Evolutionary conservation across 805 yeast genomes (phyloP).

Genomic region (Candida coleopterorum): DNA sequence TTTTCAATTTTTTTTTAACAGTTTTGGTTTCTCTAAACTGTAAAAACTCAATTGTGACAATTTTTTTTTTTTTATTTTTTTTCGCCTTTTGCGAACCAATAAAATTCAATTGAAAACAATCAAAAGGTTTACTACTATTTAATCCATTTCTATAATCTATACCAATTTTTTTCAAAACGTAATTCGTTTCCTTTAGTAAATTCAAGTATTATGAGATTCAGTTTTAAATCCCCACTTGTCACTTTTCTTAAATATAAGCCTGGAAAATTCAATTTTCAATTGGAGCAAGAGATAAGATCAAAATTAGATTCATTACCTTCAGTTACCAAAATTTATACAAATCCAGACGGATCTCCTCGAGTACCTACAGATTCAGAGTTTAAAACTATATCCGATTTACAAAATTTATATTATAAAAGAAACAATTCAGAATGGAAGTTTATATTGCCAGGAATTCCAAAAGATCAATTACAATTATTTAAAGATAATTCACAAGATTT

Average conservation of each 20-base stretch:
- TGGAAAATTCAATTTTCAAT: constrained; percentile 40
- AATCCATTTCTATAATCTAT: too few relatives aligned
- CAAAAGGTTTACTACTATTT: too few relatives aligned
- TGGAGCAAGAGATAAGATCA: constrained; percentile 59
- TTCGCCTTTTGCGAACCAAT: constrained; percentile 14
- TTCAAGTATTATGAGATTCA: constrained; percentile 44
- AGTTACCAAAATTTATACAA: constrained; percentile 62
- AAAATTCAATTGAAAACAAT: constrained; percentile 15
- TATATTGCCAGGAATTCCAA: constrained; percentile 44
- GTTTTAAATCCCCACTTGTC: constrained; percentile 35
- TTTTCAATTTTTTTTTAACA: too few relatives aligned
- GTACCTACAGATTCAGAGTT: constrained; percentile 67
- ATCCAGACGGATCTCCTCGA: constrained; percentile 71
- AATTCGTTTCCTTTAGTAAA: too few relatives aligned
- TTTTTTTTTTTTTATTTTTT: constrained; percentile 2
- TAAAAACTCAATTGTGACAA: background rate
- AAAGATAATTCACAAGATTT: constrained; percentile 60
- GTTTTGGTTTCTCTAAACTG: background rate
- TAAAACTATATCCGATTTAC: constrained; percentile 67
- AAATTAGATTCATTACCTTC: constrained; percentile 60
- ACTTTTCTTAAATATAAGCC: constrained; percentile 34
- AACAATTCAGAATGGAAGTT: constrained; percentile 49
- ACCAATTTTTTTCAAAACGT: too few relatives aligned
- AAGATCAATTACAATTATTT: constrained; percentile 51
- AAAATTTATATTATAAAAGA: constrained; percentile 52